Evolutionary conservation across 2,329 filamentous ascomycete genomes (phyloP), one percentile per base, ranked within the genome.

Genomic region (Emericellopsis cladophorae): DNA sequence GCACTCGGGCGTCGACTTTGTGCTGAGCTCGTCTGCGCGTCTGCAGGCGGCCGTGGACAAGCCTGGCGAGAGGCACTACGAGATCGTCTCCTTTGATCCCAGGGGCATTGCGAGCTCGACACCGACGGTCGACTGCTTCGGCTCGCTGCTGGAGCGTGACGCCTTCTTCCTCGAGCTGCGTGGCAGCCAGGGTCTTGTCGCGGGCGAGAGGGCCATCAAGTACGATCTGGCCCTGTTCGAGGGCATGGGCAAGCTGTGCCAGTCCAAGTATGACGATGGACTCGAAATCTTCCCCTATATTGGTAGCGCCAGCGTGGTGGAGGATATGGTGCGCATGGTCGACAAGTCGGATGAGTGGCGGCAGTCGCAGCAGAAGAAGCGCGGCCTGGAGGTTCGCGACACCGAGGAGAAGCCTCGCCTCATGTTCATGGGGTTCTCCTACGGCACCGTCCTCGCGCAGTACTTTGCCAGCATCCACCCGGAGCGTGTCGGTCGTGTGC

Each of bases 381-480:
- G 47, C 10, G 46, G 40, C 11, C 36, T 42, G 14, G 36, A 21
- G 16, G 34, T 16, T 2, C 12, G 15, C n/a, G 10, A 44, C 18
- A 15, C 31, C 18, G 23, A 38, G 43, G 26, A 37, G 37, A 24
- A 14, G 4, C 42, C 51, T 4, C 47, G 53, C 11, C 46, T 72
- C 23, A 64, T 65, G 47, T 74, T 70, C 47, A 64, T 67, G 55
- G 68, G 70, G 0, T 63, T 72, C 40, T 70, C 66, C 6, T 74
- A 74, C n/a, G 57, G 59, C 12, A 59, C 56, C 3, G 15, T 57
- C 0, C 49, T 62, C 0, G 59, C 58, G 2, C 58, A 58, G 36
- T 56, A 55, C 24, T 58, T 61, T 45, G 55, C 57, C 3, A 54
- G 58, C 22, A 51, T 61, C 51, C 61, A 55, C 31, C 57, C 59